Percentiles rank a stretch among this genome's conserved stretches.
These are phyloP conservation scores for Penicillium sp. DNA, from an alignment of 2,329 filamentous ascomycete genomes.

Conservation along the genomic window DNA sequence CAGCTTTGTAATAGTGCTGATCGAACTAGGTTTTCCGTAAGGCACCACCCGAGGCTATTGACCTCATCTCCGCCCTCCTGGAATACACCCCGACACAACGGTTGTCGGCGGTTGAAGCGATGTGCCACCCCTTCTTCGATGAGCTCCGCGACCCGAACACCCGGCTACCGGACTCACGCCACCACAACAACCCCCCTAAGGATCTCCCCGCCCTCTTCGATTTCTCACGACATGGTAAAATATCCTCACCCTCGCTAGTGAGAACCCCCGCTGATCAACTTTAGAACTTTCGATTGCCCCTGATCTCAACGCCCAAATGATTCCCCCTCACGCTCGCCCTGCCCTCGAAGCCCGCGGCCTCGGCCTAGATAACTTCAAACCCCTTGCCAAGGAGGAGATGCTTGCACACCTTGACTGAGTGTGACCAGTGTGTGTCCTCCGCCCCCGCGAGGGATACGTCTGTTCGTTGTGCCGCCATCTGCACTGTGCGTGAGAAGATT, in stretches of 20 bases:
- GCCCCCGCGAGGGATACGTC: constrained; percentile 40
- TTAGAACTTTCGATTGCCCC: constrained; percentile 94
- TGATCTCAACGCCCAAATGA: constrained; percentile 79
- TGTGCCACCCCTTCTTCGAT: constrained; percentile 98
- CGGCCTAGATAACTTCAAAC: constrained; percentile 91
- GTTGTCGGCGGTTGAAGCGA: constrained; percentile 87
- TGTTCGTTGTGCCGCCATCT: constrained; percentile 35
- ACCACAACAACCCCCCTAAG: constrained; percentile 73
- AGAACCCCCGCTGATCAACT: constrained; percentile 13
- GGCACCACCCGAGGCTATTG: constrained; percentile 87
- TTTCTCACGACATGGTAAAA: constrained; percentile 87
- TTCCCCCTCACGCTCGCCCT: constrained; percentile 76
- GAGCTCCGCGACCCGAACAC: constrained; percentile 90
- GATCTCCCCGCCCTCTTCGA: constrained; percentile 88
- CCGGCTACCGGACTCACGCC: constrained; percentile 88
- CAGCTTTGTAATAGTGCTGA: constrained; percentile 17
- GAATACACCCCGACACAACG: constrained; percentile 98
- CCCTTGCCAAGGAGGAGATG: constrained; percentile 92
- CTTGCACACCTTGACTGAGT: constrained; percentile 92
- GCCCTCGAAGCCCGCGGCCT: constrained; percentile 73
- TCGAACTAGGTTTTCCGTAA: constrained; percentile 78
- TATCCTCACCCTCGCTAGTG: no score
- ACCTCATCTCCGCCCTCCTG: constrained; percentile 86
- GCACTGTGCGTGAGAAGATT: constrained; percentile 29
- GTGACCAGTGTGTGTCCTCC: constrained; percentile 28